Evolutionary conservation across 768 basidiomycete genomes (phyloP).

Genomic region (Trametes sanguinea): DNA sequence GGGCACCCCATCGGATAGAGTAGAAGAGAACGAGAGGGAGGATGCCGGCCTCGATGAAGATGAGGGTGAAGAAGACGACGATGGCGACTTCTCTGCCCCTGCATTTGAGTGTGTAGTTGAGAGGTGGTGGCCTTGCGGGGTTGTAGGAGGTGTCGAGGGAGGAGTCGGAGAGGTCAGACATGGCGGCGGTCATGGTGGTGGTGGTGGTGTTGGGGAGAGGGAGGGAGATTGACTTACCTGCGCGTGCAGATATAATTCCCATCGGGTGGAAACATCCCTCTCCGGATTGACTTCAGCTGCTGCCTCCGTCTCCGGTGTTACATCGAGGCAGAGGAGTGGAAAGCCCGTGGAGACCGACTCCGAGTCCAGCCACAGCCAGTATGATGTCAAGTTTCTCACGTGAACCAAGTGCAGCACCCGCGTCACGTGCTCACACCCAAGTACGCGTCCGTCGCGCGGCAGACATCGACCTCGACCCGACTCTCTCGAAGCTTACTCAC

Average conservation of each 20-base stretch:
- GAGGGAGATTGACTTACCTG: background rate
- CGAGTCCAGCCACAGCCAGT: background rate
- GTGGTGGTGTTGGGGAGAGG: background rate
- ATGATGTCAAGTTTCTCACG: conserved; percentile 15
- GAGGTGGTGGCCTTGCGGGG: conserved; percentile 24
- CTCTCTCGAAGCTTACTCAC: conserved; percentile 1
- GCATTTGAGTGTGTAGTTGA: conserved; percentile 32
- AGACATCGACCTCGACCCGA: background rate
- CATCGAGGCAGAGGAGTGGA: background rate
- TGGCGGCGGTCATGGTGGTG: background rate
- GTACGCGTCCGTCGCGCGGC: conserved; percentile 14
- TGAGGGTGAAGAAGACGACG: conserved; percentile 29
- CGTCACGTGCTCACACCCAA: background rate
- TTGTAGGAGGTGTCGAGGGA: conserved; percentile 10
- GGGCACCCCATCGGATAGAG: conserved; percentile 34
- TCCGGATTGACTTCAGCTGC: background rate
- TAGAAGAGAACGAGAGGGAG: conserved; percentile 36
- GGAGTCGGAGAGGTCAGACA: conserved; percentile 12
- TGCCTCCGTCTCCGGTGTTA: no score
- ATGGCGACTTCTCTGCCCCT: conserved; percentile 29
- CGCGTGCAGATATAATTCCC: background rate
- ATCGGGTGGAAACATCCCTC: background rate
- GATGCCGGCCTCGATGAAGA: conserved; percentile 34
- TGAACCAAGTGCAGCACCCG: background rate
- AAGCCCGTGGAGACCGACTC: background rate